Conservation (phyloP, 208 protist genomes). For the Acanthamoeba culbertsoni region DNA sequence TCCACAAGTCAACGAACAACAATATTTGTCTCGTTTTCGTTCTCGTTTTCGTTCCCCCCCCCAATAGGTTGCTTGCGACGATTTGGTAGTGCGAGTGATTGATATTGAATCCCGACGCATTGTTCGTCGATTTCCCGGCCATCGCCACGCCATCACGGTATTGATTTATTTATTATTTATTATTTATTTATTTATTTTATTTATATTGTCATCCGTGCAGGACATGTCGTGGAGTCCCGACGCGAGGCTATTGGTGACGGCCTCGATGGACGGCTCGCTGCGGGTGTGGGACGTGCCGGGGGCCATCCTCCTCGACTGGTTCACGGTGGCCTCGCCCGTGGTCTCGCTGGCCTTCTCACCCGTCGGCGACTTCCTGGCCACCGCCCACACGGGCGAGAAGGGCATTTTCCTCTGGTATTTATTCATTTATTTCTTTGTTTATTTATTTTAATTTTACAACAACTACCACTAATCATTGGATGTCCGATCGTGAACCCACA, state of each 20-base stretch:
- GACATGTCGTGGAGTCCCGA: constrained; percentile 69
- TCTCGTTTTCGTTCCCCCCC: no score
- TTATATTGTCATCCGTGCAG: background rate
- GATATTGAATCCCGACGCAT: constrained; percentile 67
- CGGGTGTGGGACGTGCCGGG: constrained; percentile 75
- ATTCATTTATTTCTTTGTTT: background rate
- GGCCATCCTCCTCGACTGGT: constrained; percentile 72
- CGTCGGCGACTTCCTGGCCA: constrained; percentile 72
- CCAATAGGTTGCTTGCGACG: constrained; percentile 56
- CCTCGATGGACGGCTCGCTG: constrained; percentile 57
- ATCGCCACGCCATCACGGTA: constrained; percentile 59
- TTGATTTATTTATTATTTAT: background rate
- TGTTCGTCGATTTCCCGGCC: constrained; percentile 60
- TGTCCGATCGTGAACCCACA: background rate
- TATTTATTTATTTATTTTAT: background rate
- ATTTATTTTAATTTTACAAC: background rate
- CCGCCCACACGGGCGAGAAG: constrained; percentile 48
- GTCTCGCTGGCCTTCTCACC: constrained; percentile 66
- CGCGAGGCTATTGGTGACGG: constrained; percentile 67
- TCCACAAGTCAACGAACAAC: no score
- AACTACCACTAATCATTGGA: background rate
- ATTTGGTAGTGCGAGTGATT: constrained; percentile 44
- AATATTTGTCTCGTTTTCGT: constrained; percentile 31
- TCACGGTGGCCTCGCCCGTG: constrained; percentile 49
- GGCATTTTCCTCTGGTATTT: constrained; percentile 69